phyloP scores from a whole-genome alignment of 192 early-diverging fungal species.

The Entomortierella beljakovae region DNA sequence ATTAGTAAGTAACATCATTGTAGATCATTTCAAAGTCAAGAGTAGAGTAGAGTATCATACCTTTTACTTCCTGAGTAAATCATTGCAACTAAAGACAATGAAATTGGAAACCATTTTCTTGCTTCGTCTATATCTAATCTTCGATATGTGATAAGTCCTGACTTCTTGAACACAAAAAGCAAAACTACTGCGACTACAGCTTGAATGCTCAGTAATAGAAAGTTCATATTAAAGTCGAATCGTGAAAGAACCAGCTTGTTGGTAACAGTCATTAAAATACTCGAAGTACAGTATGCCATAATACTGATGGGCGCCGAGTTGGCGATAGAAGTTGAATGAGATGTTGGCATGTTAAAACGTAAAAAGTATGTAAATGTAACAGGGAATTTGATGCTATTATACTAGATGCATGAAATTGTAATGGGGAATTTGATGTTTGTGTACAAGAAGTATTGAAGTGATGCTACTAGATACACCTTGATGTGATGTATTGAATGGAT shows the following conservation, averaged over 20 bases:
- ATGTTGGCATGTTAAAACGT: neutral
- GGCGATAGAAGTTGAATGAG: conserved; percentile 19
- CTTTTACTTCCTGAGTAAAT: conserved; percentile 97
- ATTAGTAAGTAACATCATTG: neutral
- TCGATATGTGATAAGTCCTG: conserved; percentile 72
- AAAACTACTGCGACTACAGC: conserved; percentile 66
- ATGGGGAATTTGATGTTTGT: too few relatives aligned
- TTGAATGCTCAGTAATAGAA: conserved; percentile 83
- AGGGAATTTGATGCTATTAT: neutral
- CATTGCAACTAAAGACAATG: conserved; percentile 89
- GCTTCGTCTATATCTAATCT: conserved; percentile 72
- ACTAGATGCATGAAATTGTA: neutral
- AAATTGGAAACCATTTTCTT: conserved; percentile 86
- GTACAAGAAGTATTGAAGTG: too few relatives aligned
- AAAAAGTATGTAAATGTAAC: neutral
- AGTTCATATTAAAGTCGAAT: conserved; percentile 88
- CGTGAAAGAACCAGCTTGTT: conserved; percentile 88
- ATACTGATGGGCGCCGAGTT: conserved; percentile 73
- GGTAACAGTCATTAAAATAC: conserved; percentile 91
- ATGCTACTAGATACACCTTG: too few relatives aligned
- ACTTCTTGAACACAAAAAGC: conserved; percentile 64
- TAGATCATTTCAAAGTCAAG: neutral
- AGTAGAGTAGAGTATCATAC: conserved; percentile 7
- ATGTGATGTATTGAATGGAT: too few relatives aligned
- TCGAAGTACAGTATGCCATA: conserved; percentile 86